Conservation (phyloP, 768 basidiomycete species). For the Russula griseocarnosa region DNA sequence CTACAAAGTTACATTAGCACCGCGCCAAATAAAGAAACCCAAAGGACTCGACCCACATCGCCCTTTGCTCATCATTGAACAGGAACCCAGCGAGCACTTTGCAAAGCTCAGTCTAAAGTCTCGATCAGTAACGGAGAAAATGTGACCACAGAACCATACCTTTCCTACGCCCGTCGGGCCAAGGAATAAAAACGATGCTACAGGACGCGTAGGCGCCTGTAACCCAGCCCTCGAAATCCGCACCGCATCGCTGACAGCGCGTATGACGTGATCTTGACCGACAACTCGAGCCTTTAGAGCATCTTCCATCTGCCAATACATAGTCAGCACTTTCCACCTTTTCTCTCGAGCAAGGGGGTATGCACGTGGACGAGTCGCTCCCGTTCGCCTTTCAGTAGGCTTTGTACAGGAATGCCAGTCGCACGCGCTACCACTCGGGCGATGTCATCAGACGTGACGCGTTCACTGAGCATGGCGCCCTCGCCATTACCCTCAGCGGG, state of each 20-base stretch:
- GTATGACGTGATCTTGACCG: conserved; percentile 87
- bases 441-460: conserved; percentile 87
- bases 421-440: conserved; percentile 82
- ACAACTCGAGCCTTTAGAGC: conserved; percentile 69
- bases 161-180: conserved; percentile 89
- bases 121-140: background rate
- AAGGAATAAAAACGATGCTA: conserved; percentile 89
- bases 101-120: conserved; percentile 72
- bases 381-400: conserved; percentile 80
- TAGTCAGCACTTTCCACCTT: conserved; percentile 5
- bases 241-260: conserved; percentile 84
- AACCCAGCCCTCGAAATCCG: conserved; percentile 89
- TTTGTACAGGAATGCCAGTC: conserved; percentile 89
- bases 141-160: conserved; percentile 36
- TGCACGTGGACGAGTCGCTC: conserved; percentile 85
- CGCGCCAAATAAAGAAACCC: background rate
- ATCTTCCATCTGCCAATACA: conserved; percentile 73
- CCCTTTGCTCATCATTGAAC: conserved; percentile 84
- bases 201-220: conserved; percentile 82
- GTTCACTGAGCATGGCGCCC: conserved; percentile 74
- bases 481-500: conserved; percentile 49
- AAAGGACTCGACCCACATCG: conserved; percentile 50
- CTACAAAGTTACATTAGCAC: conserved; percentile 37
- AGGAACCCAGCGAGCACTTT: conserved; percentile 86
- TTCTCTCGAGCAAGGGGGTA: conserved; percentile 21